These are phyloP conservation scores for Ceriops zippeliana DNA, from an alignment of 345 rosid species.

Conservation along the genomic window DNA sequence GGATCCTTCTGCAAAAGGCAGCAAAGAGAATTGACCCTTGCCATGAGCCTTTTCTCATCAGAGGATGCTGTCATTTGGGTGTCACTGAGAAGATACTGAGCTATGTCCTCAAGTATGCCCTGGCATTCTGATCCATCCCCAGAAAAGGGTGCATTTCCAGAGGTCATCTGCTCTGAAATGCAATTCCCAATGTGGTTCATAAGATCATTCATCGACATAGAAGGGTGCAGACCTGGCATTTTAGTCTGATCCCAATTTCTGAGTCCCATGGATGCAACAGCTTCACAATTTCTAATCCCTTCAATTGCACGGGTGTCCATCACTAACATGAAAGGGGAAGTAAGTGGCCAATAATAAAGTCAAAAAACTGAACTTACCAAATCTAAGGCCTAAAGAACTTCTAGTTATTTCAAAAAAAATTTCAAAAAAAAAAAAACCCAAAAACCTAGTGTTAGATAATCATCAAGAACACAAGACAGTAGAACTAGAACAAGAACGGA, in stretches of 20 bases:
- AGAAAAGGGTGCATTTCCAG: constrained; percentile 41
- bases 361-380: neutral
- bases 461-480: no score
- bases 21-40: constrained; percentile 93
- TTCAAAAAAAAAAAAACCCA: neutral
- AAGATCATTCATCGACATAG: constrained; percentile 86
- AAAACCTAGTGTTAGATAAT: no score
- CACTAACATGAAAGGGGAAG: constrained; percentile 35
- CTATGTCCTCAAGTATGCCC: constrained; percentile 65
- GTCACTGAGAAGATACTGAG: constrained; percentile 83
- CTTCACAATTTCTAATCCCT: constrained; percentile 52
- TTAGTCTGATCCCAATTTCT: constrained; percentile 72
- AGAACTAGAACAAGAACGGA: no score
- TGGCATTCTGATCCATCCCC: constrained; percentile 41
- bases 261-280: constrained; percentile 53
- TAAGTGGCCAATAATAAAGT: constrained; percentile 1
- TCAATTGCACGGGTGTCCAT: constrained; percentile 62
- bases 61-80: constrained; percentile 60
- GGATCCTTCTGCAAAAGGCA: constrained; percentile 91
- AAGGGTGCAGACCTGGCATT: constrained; percentile 80
- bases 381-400: neutral
- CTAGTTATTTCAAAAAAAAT: neutral
- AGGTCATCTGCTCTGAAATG: constrained; percentile 64
- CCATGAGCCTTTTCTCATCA: constrained; percentile 92
- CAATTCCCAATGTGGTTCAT: constrained; percentile 68